phyloP scores from a whole-genome alignment of 352 stramenopile genomes.

The Pythium coloratum region DNA sequence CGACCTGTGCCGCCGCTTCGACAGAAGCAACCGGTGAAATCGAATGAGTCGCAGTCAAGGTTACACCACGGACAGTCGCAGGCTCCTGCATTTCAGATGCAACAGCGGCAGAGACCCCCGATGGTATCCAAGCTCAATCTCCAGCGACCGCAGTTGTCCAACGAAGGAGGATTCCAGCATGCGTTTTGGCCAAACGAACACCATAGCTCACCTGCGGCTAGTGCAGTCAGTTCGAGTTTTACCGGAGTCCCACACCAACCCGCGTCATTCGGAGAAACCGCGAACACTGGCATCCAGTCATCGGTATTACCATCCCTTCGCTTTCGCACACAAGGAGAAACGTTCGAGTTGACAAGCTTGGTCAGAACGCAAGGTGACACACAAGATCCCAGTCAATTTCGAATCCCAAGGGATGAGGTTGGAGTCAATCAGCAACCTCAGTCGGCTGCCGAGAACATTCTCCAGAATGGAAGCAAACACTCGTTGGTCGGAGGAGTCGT shows the following conservation, averaged over 20 bases:
- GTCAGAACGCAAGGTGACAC: background rate
- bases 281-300: background rate
- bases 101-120: background rate
- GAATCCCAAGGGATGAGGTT: background rate
- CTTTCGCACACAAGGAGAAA: background rate
- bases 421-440: background rate
- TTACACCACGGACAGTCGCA: background rate
- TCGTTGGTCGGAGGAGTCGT: background rate
- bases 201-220: background rate
- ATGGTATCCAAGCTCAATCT: background rate
- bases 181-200: slow-evolving; percentile 2
- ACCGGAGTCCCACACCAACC: background rate
- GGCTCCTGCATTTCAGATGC: background rate
- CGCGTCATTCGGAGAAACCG: background rate
- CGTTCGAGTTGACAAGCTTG: background rate
- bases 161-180: background rate
- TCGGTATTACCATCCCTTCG: background rate
- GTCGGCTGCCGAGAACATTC: background rate
- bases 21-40: background rate
- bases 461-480: background rate
- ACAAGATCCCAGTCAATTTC: background rate
- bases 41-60: background rate
- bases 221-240: background rate
- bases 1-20: background rate
- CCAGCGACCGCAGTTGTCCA: background rate